Evolutionary conservation across 73 alveolate genomes (phyloP).

Genomic region (Tetrahymena elliotti): DNA sequence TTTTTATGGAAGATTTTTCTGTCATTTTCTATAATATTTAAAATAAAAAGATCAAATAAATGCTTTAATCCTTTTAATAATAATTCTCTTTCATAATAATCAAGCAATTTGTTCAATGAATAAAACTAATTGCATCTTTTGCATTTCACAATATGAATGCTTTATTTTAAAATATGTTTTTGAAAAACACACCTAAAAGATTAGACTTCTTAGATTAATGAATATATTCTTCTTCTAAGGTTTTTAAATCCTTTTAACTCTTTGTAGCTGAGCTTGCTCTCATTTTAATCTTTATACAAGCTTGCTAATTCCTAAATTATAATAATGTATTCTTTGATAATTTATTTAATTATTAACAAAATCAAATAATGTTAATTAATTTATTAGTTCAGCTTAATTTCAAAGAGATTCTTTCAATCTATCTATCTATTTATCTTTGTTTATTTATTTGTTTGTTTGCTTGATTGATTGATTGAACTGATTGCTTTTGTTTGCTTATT

Average conservation of each 20-base stretch:
- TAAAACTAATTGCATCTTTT: too few relatives aligned
- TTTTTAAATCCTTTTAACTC: constrained; percentile 27
- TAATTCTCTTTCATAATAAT: neutral
- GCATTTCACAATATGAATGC: neutral
- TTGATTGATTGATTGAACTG: too few relatives aligned
- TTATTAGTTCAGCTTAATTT: neutral
- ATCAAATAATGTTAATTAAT: neutral
- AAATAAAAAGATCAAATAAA: neutral
- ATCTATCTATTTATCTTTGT: neutral
- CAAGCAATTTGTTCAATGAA: neutral
- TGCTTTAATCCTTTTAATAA: neutral
- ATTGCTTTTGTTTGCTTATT: too few relatives aligned
- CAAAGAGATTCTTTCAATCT: neutral
- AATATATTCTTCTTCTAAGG: constrained; percentile 31
- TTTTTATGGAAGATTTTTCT: constrained; percentile 37
- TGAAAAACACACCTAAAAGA: constrained; percentile 13
- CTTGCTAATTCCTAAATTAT: neutral
- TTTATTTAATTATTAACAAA: neutral
- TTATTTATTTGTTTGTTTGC: too few relatives aligned
- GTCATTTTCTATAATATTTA: neutral
- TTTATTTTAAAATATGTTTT: too few relatives aligned
- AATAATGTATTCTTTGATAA: neutral
- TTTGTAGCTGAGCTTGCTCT: constrained; percentile 22
- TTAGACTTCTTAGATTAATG: constrained; percentile 31
- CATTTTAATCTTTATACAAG: neutral